Conservation (phyloP, 1,284 basidiomycete species). For the Tilletia indica region DNA sequence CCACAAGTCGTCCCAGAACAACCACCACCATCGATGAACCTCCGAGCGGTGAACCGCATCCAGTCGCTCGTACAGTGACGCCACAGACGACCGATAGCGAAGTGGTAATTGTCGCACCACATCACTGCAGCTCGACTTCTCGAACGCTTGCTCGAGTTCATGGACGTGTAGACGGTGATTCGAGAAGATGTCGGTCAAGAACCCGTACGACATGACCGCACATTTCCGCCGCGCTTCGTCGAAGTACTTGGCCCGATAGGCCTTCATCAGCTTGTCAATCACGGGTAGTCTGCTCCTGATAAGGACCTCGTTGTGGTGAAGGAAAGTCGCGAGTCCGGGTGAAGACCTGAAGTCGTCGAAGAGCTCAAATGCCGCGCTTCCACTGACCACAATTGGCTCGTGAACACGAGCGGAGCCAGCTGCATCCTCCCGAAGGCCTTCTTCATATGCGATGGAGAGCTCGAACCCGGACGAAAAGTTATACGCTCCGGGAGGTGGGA, state of each 20-base stretch:
- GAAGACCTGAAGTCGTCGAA: conserved; percentile 70
- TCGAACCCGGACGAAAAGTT: conserved; percentile 65
- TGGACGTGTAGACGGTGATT: conserved; percentile 31
- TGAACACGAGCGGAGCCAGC: conserved; percentile 36
- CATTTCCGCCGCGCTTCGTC: conserved; percentile 65
- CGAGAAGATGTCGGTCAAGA: conserved; percentile 63
- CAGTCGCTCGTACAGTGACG: conserved; percentile 65
- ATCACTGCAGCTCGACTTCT: conserved; percentile 62
- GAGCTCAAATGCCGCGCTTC: conserved; percentile 67
- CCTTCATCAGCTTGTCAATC: conserved; percentile 62
- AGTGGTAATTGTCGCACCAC: conserved; percentile 65
- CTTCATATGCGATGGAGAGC: conserved; percentile 65
- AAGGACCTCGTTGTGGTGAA: conserved; percentile 65
- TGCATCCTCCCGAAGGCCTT: conserved; percentile 44
- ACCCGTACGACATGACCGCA: conserved; percentile 66
- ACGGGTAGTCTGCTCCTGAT: conserved; percentile 61
- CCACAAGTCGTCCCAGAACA: conserved; percentile 68
- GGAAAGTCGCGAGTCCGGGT: conserved; percentile 66
- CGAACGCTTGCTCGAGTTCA: conserved; percentile 60
- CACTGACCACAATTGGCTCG: conserved; percentile 60
- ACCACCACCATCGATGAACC: conserved; percentile 75
- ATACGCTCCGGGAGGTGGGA: conserved; percentile 64
- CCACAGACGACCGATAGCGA: conserved; percentile 62
- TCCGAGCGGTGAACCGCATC: conserved; percentile 62
- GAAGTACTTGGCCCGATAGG: conserved; percentile 64